Evolutionary conservation across 768 basidiomycete species (phyloP), one percentile per base, ranked within the genome.

Genomic region (Suillus luteus): DNA sequence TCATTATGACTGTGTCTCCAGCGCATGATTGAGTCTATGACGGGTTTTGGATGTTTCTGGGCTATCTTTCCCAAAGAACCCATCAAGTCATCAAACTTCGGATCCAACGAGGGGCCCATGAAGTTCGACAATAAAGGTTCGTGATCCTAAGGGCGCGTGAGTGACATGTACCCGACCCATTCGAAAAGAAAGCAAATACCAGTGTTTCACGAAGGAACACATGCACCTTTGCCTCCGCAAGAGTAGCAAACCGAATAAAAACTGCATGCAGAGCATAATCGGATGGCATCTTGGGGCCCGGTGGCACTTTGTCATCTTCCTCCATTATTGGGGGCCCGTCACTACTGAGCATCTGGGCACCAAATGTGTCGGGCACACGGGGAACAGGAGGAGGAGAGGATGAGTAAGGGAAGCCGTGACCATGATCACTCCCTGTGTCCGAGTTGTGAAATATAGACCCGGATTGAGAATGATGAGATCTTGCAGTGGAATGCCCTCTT

Each of bases 241-340:
- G 80, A 1, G 88, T 84, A 10, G 91, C 92, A 69, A 96, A 96
- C 3, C 91, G 88, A 48, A 93, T 91, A 73, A 96, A 95, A 7
- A 96, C 84, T 0, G 93, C 92, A 71, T 93, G 92, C 14, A 96
- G 78, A 2, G 95, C 95, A 69, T 91, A 95, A 69, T 96, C 95
- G 0, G 90, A 88, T 2, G 95, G 93, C 12, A 90, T 93, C 71
- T 87, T 91, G 0, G 90, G 90, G 57, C 91, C 89, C 69, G 85
- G 82, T 24, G 83, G 77, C 55, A 89, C 81, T 70, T 86, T 86
- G 68, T 91, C 90, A 14, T 90, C 91, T 51, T 87, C 85, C 35
- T 86, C 82, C 15, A 87, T 86, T 3, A 79, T 69, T 19, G 73
- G 69, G 2, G 85, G 82, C 1, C 85, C 84, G 52, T 87, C 88